Evolutionary conservation across 805 yeast genomes (phyloP), one percentile per base, ranked within the genome.

Genomic region (Torulaspora delbrueckii): DNA sequence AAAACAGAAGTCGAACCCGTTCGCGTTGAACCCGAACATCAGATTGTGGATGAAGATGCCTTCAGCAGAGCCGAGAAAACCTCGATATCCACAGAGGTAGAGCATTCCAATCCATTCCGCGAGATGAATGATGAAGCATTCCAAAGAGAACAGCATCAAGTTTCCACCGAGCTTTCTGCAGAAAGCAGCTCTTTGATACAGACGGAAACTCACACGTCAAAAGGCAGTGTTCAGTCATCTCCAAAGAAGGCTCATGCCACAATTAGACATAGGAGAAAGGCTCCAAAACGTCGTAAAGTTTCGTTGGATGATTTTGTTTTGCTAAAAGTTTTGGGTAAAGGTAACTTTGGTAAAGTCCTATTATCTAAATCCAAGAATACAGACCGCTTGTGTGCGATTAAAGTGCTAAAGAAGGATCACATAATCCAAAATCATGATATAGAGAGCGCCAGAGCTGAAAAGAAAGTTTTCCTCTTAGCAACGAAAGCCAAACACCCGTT

Each of bases 281-380:
- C 53, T 5, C 44, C 57, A 8, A 62, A 72, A 55, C 80, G 87
- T 55, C 79, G 84, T 58, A 84, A 82, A 65, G 80, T 90, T 45
- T 97, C 99, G 0, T 75, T 93, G 46, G 98, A 93, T 65, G 98
- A 93, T 67, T 93, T 93, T 75, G 84, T 87, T 56, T 85, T 93
- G 60, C 69, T 93, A 55, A 95, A 97, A 8, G 99, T 93, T 8
- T 75, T 93, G 47, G 99, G 99, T 58, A 93, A 90, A 65, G 99
- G 99, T 70, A 93, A 93, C 66, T 93, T 93, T 65, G 99, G 99
- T 68, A 93, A 93, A 63, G 99, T 93, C 46, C 87, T 93, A 90
- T 76, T 93, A 55, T 98, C 97, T 1, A 96, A 91, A 68, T 86
- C 96, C 12, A 82, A 91, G 62, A 84, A 82, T 50, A 81, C 91